Base-by-base conservation (phyloP, 345 rosid genomes). In the Melaleuca quinquenervia region DNA sequence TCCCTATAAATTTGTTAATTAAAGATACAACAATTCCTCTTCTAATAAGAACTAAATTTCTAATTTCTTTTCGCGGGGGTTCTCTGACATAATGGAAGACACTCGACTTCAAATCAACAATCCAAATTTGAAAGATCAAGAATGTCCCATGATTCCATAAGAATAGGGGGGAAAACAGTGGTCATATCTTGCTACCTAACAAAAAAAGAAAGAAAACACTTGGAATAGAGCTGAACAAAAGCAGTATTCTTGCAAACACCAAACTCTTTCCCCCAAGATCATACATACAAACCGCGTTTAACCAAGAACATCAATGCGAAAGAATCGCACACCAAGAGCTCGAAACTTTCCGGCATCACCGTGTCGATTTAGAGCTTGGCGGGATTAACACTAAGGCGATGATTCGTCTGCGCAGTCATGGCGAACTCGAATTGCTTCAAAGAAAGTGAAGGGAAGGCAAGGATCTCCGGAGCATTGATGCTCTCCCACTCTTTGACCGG, bases 401-500 rank as follows among this genome's bases (percentile, higher is more conserved):
- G 48, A 10, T 36, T 70, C 9, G 87, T 52, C 14, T 85, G 88
- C 21, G 91, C 86, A 9, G 87, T 83, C 88, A 88, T 88, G 29
- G 88, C 87, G 5, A 88, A 84, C 85, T 90, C 91, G 6, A 86
- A 86, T 41, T 90, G 87, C 52, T 74, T 80, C 20, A 83, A 49
- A 24, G 90, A 85, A 29, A 87, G 78, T 3, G 88, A 64, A 82
- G 91, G 89, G 60, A 87, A 87, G 5, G 85, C 70, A 11, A 87
- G 84, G 51, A 86, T 50, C 82, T 89, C 88, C 48, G 89, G 86
- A 11, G 85, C 29, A 27, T 58, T 83, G 24, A 89, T 45, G n/a
- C 24, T 70, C 18, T 90, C 89, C 92, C 90, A 89, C 7, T 88
- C 90, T 62, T 74, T 86, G 18, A 86, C 58, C 1, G 87, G 87